Evolutionary conservation across 345 rosid genomes (phyloP), one percentile per base, ranked within the genome.

Genomic region (Microcos paniculata): DNA sequence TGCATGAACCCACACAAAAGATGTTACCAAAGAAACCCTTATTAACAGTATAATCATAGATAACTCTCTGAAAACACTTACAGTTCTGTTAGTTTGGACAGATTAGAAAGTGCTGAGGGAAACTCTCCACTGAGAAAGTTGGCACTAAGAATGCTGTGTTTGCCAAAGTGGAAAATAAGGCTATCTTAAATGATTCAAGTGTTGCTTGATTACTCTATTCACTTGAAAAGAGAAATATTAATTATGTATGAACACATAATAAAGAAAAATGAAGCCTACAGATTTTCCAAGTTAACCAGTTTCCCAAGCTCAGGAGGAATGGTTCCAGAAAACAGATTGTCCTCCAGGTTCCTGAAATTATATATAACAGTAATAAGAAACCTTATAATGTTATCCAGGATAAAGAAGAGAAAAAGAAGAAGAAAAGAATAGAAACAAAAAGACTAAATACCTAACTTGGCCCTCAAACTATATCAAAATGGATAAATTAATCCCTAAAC

Each of bases 271-370:
- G 28, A 65, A 26, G 48, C 9, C 72, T 75, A 75, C 78, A 75
- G 72, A 5, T 55, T 51, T 33, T 65, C 78, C 53, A 75, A 58
- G 72, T 75, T 75, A 23, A 64, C 33, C 72, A 75, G 24, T 52
- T 75, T 65, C 53, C 78, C 72, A 24, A 75, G 42, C 65, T 64
- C 65, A 30, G 64, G 56, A 40, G 72, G 78, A 66, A 75, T 19
- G 24, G 65, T 23, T 75, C 78, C 78, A 51, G 78, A 51, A 62
- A 75, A 66, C 40, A 40, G 33, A 72, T 66, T 75, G 63, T 55
- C 56, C 78, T 66, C 72, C 1, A 75, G 38, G 78, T 21, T 53
- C 78, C 78, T 75, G 62, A 58, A 64, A 53, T 28, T 13, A 62
- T n/a, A n/a, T 31, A 18, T 30, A 31, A 19, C 30, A 19, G 18